Evolutionary conservation across 139 green algal species (phyloP).

Genomic region (Chlamydomonas sp.): DNA sequence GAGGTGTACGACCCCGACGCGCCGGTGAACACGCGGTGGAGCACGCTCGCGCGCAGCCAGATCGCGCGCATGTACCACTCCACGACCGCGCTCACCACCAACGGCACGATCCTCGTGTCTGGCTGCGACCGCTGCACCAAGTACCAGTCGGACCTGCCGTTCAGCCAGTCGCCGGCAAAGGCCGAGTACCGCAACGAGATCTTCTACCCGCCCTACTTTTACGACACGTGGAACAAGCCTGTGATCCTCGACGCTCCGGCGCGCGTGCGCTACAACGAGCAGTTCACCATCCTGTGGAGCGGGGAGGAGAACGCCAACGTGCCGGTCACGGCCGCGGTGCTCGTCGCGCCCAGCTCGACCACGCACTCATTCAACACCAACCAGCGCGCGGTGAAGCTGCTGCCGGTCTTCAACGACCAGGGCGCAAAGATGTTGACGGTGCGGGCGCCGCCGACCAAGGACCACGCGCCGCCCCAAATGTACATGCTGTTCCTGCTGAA

Average conservation of each 20-base stretch:
- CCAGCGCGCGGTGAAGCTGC: constrained; percentile 26
- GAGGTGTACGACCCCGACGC: constrained; percentile 27
- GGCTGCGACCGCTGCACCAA: constrained; percentile 33
- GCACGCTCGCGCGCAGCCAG: constrained; percentile 5
- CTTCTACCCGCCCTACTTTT: constrained; percentile 23
- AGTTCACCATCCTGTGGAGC: not conserved
- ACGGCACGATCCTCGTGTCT: constrained; percentile 27
- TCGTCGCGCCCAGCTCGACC: constrained; percentile 23
- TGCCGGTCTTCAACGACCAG: not conserved
- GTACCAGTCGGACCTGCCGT: constrained; percentile 10
- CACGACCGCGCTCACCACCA: constrained; percentile 21
- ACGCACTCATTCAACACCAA: constrained; percentile 34
- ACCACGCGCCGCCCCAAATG: constrained; percentile 22
- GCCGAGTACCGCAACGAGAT: constrained; percentile 28
- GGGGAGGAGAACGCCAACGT: not conserved
- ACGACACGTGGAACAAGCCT: constrained; percentile 8
- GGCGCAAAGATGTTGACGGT: not conserved
- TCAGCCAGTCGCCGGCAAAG: constrained; percentile 12
- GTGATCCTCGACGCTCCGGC: not conserved
- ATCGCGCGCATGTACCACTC: constrained; percentile 34
- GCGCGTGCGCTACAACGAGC: constrained; percentile 8
- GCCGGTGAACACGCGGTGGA: constrained; percentile 10
- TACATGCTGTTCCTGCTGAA: constrained; percentile 41
- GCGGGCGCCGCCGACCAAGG: constrained; percentile 17
- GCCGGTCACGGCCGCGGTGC: constrained; percentile 17